Evolutionary conservation across 768 basidiomycete species (phyloP).

Genomic region (Boletus pseudopeckii): DNA sequence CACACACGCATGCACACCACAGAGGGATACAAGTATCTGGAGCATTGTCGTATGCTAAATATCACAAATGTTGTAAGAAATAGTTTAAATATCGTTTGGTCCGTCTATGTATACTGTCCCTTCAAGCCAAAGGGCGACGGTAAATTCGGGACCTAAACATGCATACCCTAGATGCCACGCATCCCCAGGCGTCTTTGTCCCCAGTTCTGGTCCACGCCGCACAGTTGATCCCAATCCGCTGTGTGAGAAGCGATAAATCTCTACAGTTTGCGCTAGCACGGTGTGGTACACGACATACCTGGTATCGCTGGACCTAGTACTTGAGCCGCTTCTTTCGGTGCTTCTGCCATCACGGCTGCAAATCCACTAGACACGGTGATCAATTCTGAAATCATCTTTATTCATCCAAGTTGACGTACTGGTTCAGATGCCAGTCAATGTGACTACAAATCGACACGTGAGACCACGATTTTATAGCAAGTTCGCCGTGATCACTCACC

Average conservation of each 20-base stretch:
- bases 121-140: too few species aligned
- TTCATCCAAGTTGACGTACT: conserved; percentile 12
- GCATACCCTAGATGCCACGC: background rate
- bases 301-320: conserved; percentile 18
- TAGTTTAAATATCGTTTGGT: background rate
- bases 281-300: conserved; percentile 6
- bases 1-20: background rate
- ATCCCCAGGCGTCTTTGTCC: conserved; percentile 1
- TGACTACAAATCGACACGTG: conserved; percentile 15
- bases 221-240: conserved; percentile 24
- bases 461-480: background rate
- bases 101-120: too few species aligned
- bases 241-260: background rate
- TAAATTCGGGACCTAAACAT: background rate
- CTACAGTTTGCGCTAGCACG: too few species aligned
- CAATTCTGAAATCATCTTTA: background rate
- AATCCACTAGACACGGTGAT: conserved; percentile 22
- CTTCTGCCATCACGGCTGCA: conserved; percentile 30
- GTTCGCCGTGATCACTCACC: conserved; percentile 15
- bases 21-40: background rate
- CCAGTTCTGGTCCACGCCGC: conserved; percentile 1
- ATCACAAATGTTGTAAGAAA: too few species aligned
- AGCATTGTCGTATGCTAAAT: background rate
- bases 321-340: conserved; percentile 5
- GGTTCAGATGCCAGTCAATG: conserved; percentile 30